A percentile compares a stretch with the other conserved stretches of the same genome.
Evolutionary conservation across 78 protist species (phyloP).

Genomic region (Dictyostelium intermedium): DNA sequence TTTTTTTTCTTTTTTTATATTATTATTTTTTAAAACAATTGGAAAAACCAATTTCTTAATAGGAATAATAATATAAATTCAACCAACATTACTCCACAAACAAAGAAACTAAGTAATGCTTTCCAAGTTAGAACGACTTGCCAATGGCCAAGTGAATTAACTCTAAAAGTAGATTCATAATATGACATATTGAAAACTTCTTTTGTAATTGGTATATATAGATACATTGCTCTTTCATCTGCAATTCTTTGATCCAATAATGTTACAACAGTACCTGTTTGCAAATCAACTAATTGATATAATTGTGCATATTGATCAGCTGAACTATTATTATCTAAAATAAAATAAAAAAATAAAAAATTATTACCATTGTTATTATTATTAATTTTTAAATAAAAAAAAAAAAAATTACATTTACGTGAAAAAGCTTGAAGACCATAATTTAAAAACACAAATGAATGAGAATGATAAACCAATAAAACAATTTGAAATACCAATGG

Average conservation of each 20-base stretch:
- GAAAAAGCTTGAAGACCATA: constrained; percentile 72
- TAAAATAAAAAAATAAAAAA: neutral
- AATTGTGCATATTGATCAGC: neutral
- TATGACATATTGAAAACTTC: constrained; percentile 71
- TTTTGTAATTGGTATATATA: constrained; percentile 55
- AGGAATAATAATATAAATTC: constrained; percentile 52
- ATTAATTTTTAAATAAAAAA: no score
- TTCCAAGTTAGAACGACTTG: constrained; percentile 56
- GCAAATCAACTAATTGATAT: constrained; percentile 68
- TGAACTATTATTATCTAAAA: constrained; percentile 7
- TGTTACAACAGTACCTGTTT: constrained; percentile 39
- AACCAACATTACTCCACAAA: constrained; percentile 24
- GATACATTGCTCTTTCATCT: constrained; percentile 68
- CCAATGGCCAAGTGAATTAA: constrained; percentile 68
- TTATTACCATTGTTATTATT: neutral
- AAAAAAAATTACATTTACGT: constrained; percentile 39
- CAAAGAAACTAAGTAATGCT: constrained; percentile 44
- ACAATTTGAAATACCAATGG: constrained; percentile 56
- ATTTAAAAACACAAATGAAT: constrained; percentile 49
- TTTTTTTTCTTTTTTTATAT: neutral
- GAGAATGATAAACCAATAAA: constrained; percentile 46
- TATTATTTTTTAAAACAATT: neutral
- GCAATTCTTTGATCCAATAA: constrained; percentile 43
- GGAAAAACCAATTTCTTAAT: constrained; percentile 29
- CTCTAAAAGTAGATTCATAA: constrained; percentile 65